Evolutionary conservation across 2,329 filamentous ascomycete genomes (phyloP).

Genomic region (Exophiala dermatitidis): DNA sequence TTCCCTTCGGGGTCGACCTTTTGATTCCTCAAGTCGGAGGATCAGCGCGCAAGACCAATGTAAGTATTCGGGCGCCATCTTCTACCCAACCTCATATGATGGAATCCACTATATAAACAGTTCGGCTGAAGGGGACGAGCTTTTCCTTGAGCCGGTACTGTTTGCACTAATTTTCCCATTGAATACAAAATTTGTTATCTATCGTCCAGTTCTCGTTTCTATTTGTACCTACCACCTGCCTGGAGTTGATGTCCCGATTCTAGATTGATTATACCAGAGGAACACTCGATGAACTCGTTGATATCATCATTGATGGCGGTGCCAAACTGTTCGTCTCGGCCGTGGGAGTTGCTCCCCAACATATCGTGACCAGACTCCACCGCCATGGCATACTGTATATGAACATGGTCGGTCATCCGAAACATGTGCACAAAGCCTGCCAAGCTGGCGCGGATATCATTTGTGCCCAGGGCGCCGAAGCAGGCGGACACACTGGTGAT

Average conservation of each 20-base stretch:
- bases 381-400: conserved; percentile 66
- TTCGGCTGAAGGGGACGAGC: too few relatives aligned
- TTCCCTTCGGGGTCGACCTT: conserved; percentile 76
- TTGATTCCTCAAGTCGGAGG: conserved; percentile 75
- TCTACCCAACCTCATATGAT: not conserved
- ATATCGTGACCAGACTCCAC: conserved; percentile 64
- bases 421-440: conserved; percentile 72
- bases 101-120: too few relatives aligned
- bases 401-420: conserved; percentile 86
- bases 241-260: not conserved
- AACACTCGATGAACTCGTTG: conserved; percentile 69
- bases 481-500: conserved; percentile 72
- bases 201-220: not conserved
- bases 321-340: conserved; percentile 70
- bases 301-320: conserved; percentile 68
- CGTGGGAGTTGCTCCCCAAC: conserved; percentile 66
- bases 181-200: too few relatives aligned
- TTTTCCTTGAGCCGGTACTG: too few relatives aligned
- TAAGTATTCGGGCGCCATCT: conserved; percentile 2
- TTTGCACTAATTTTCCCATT: too few relatives aligned
- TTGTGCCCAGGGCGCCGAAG: conserved; percentile 23
- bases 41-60: conserved; percentile 63
- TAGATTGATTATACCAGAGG: conserved; percentile 79
- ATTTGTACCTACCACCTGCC: not conserved
- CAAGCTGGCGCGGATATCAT: conserved; percentile 73